Evolutionary conservation across 306 rosid species (phyloP).

Genomic region (apple (Malus domestica)): ASM211411v1 NC_041802.1:30428501-30429000

Average conservation of each 20-base stretch:
- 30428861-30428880: slow-evolving; percentile 16
- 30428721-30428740: background rate
- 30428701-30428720: background rate
- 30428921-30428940: slow-evolving; percentile 42
- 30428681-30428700: background rate
- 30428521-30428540: background rate
- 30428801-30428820: background rate
- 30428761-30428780: background rate
- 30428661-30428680: background rate
- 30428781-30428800: background rate
- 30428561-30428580: background rate
- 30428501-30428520: background rate
- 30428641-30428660: background rate
- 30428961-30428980: slow-evolving; percentile 51
- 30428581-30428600: background rate
- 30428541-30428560: background rate
- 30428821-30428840: background rate
- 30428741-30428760: background rate
- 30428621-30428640: background rate
- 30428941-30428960: slow-evolving; percentile 41
- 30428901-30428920: slow-evolving; percentile 55
- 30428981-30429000: slow-evolving; percentile 64
- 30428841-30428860: background rate
- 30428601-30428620: background rate
- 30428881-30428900: slow-evolving; percentile 15